A percentile compares a stretch with the other conserved stretches of the same genome.
phyloP scores from a whole-genome alignment of 768 basidiomycete species.

The Sarcodon sp. region DNA sequence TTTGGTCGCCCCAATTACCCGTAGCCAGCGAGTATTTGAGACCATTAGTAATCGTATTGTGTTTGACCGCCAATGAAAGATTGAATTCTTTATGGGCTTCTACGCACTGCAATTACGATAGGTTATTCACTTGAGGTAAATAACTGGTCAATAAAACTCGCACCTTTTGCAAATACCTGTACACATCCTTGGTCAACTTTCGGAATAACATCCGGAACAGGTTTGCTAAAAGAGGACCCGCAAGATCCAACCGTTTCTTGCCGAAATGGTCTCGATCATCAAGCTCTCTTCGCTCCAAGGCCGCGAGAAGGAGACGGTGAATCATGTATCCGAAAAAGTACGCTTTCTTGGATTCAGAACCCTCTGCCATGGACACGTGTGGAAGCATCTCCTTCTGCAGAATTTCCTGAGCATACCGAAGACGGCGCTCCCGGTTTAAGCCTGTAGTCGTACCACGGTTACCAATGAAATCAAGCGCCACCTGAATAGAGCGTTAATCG shows the following conservation, averaged over 20 bases:
- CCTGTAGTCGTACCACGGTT: constrained; percentile 94
- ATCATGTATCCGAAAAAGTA: constrained; percentile 99
- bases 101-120: constrained; percentile 55
- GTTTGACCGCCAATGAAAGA: constrained; percentile 83
- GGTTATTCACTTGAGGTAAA: constrained; percentile 1
- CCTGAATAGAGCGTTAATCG: constrained; percentile 13
- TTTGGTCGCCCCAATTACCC: constrained; percentile 99
- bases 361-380: constrained; percentile 92
- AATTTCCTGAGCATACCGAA: constrained; percentile 95
- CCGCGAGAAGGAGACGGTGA: constrained; percentile 87
- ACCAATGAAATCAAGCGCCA: constrained; percentile 93
- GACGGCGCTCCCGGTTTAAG: constrained; percentile 82
- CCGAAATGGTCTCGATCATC: constrained; percentile 99
- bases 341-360: constrained; percentile 95
- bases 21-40: constrained; percentile 96
- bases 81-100: constrained; percentile 95
- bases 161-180: constrained; percentile 94
- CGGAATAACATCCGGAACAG: constrained; percentile 97
- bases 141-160: constrained; percentile 4
- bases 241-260: constrained; percentile 93
- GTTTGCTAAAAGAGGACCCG: constrained; percentile 91
- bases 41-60: constrained; percentile 95
- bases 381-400: constrained; percentile 98
- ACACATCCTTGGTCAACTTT: constrained; percentile 94
- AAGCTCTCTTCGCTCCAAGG: constrained; percentile 85